These are phyloP conservation scores for Aureobasidium leucospermi DNA, from an alignment of 2,329 filamentous ascomycete genomes.

Conservation along the genomic window DNA sequence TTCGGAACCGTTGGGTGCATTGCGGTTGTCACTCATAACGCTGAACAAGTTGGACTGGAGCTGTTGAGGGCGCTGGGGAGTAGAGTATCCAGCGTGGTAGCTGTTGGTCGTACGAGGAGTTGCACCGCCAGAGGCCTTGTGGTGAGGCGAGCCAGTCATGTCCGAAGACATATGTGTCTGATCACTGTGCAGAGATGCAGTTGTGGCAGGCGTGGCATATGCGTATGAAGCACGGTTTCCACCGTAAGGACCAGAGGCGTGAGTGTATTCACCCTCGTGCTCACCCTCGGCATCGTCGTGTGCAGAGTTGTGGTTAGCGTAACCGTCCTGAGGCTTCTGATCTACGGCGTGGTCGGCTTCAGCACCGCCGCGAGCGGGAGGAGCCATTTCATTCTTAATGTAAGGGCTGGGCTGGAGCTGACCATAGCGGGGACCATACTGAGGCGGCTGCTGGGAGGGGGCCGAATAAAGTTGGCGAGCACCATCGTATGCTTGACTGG, in stretches of 20 bases:
- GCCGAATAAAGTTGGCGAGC: constrained; percentile 73
- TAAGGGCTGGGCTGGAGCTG: constrained; percentile 53
- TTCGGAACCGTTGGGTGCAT: constrained; percentile 56
- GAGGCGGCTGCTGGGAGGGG: constrained; percentile 53
- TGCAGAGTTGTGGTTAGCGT: constrained; percentile 36
- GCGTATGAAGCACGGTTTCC: constrained; percentile 66
- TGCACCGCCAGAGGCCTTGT: constrained; percentile 72
- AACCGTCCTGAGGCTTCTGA: constrained; percentile 55
- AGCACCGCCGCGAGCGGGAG: constrained; percentile 58
- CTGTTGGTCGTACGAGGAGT: constrained; percentile 74
- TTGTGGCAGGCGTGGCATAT: constrained; percentile 41
- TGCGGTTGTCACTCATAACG: constrained; percentile 74
- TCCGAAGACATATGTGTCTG: constrained; percentile 72
- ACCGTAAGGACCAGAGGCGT: constrained; percentile 66
- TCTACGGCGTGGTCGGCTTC: constrained; percentile 57
- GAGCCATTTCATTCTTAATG: constrained; percentile 82
- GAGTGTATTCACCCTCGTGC: constrained; percentile 71
- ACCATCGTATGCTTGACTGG: constrained; percentile 64
- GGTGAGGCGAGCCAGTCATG: constrained; percentile 75
- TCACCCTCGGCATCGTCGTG: constrained; percentile 27
- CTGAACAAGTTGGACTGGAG: constrained; percentile 74
- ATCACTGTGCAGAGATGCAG: constrained; percentile 58
- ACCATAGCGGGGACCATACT: constrained; percentile 63
- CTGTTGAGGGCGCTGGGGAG: constrained; percentile 62
- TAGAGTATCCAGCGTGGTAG: constrained; percentile 67